Conservation (phyloP, 2,329 filamentous ascomycete species). For the Trichoderma gracile region DNA sequence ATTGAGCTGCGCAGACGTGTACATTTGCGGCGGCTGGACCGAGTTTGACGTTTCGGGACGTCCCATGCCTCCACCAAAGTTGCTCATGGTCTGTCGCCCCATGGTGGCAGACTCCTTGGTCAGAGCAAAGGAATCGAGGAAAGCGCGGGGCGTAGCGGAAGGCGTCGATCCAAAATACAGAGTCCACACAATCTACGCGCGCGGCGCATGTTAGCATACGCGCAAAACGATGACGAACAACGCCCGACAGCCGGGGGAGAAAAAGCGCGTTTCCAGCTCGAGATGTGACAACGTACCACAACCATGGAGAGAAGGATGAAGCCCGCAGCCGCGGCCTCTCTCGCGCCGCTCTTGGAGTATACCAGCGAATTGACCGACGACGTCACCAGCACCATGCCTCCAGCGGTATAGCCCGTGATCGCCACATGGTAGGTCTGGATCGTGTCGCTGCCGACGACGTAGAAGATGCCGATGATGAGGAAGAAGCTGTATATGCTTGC, state of each 20-base stretch:
- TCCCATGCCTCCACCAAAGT: constrained; percentile 69
- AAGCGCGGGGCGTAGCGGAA: constrained; percentile 79
- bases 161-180: constrained; percentile 97
- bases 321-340: constrained; percentile 85
- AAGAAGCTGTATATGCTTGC: constrained; percentile 81
- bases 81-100: constrained; percentile 71
- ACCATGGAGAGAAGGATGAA: constrained; percentile 95
- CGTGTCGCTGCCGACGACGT: constrained; percentile 82
- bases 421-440: constrained; percentile 89
- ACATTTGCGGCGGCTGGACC: constrained; percentile 85
- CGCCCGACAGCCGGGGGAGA: neutral
- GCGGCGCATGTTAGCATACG: constrained; percentile 3
- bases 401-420: constrained; percentile 81
- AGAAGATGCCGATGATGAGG: constrained; percentile 74
- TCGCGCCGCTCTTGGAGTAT: constrained; percentile 70
- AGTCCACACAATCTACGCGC: constrained; percentile 84
- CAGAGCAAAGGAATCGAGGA: constrained; percentile 92
- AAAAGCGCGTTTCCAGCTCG: neutral
- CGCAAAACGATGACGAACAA: neutral
- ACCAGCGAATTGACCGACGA: constrained; percentile 85
- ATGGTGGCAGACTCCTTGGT: constrained; percentile 77
- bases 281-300: constrained; percentile 60
- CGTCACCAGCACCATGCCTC: constrained; percentile 80
- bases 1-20: constrained; percentile 90
- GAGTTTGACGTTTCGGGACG: constrained; percentile 84